Percentiles rank a stretch among this genome's conserved stretches.
phyloP scores from a whole-genome alignment of 2,329 filamentous ascomycete genomes.

The Pseudogymnoascus sp. region DNA sequence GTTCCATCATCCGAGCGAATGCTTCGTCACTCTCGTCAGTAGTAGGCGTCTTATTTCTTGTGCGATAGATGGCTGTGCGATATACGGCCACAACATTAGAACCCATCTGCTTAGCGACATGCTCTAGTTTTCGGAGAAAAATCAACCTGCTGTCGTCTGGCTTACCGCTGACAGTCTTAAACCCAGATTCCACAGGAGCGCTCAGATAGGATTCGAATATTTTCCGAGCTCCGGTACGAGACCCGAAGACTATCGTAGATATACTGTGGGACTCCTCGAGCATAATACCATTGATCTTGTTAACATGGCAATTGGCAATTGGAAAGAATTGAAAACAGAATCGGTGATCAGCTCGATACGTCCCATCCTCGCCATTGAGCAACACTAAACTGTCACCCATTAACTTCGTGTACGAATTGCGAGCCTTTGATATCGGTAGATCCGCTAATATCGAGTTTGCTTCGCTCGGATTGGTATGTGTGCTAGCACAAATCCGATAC shows the following conservation, averaged over 20 bases:
- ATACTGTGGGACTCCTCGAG: conserved; percentile 26
- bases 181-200: not conserved
- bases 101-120: not conserved
- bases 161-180: not conserved
- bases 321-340: conserved; percentile 31
- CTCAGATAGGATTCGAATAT: not conserved
- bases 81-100: not conserved
- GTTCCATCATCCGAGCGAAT: not conserved
- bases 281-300: conserved; percentile 30
- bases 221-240: not conserved
- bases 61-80: too few species aligned
- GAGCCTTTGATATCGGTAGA: conserved; percentile 28
- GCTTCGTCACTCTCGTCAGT: not conserved
- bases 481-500: not conserved
- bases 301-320: conserved; percentile 23
- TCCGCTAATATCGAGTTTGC: conserved; percentile 24
- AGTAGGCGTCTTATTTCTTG: too few species aligned
- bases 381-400: conserved; percentile 20
- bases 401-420: conserved; percentile 26
- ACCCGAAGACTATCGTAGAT: conserved; percentile 28
- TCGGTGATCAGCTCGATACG: conserved; percentile 19
- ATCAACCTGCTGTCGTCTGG: not conserved
- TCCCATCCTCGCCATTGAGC: conserved; percentile 17
- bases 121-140: not conserved
- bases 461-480: conserved; percentile 18